These are phyloP conservation scores for Agarophyton chilense DNA, from an alignment of 23 red algal genomes.

Conservation along the genomic window DNA sequence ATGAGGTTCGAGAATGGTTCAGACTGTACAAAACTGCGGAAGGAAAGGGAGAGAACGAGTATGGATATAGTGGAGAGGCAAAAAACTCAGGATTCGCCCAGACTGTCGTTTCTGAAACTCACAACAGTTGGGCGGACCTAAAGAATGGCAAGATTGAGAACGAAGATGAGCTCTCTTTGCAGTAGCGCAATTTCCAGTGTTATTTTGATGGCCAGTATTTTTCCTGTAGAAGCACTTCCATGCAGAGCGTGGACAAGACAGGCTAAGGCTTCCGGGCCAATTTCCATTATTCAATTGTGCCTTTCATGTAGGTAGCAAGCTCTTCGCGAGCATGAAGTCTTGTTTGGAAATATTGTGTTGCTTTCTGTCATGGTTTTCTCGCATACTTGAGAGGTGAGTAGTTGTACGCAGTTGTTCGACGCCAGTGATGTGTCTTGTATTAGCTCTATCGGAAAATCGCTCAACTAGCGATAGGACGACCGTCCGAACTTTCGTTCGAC, in stretches of 20 bases:
- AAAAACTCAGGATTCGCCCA: slow-evolving; percentile 70
- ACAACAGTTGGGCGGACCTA: slow-evolving; percentile 80
- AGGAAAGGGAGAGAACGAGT: slow-evolving; percentile 98
- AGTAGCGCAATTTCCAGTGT: slow-evolving; percentile 15
- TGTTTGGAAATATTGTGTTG: too few species aligned
- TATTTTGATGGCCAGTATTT: too few species aligned
- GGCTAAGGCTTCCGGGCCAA: too few species aligned
- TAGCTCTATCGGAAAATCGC: slow-evolving; percentile 23
- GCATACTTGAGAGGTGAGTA: neutral
- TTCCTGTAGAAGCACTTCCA: too few species aligned
- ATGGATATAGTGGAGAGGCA: slow-evolving; percentile 87
- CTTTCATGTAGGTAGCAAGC: too few species aligned
- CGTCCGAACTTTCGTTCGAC: slow-evolving; percentile 14
- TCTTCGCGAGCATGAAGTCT: too few species aligned
- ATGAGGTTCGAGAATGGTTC: slow-evolving; percentile 95
- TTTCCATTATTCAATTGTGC: too few species aligned
- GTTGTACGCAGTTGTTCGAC: neutral
- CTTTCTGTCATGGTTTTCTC: too few species aligned
- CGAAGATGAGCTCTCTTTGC: slow-evolving; percentile 66
- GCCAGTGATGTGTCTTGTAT: neutral
- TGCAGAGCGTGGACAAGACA: too few species aligned
- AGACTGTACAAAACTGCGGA: slow-evolving; percentile 99
- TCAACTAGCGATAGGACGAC: slow-evolving; percentile 25
- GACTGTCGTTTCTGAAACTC: slow-evolving; percentile 79
- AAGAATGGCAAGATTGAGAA: slow-evolving; percentile 78